phyloP scores from a whole-genome alignment of 352 stramenopile species.

The Phytopythium ostracodes region DNA sequence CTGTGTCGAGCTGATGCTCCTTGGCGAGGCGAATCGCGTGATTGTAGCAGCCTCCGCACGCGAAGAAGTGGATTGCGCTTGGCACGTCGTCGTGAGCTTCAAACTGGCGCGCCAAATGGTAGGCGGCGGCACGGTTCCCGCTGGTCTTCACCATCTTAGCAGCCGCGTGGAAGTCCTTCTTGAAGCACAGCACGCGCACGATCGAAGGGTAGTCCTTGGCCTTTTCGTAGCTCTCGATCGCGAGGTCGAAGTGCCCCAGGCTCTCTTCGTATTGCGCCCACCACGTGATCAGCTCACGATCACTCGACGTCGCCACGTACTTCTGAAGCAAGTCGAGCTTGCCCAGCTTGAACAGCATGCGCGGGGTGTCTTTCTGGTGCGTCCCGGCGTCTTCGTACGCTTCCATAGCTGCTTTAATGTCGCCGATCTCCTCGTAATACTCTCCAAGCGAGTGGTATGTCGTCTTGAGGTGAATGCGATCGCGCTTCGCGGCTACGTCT shows the following conservation, averaged over 20 bases:
- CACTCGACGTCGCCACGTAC: slow-evolving; percentile 86
- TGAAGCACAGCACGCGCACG: slow-evolving; percentile 90
- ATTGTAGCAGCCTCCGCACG: slow-evolving; percentile 86
- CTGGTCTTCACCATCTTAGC: slow-evolving; percentile 83
- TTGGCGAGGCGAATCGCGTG: slow-evolving; percentile 93
- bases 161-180: slow-evolving; percentile 84
- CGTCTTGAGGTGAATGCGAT: slow-evolving; percentile 91
- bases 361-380: slow-evolving; percentile 88
- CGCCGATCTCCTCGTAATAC: slow-evolving; percentile 87
- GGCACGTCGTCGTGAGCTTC: slow-evolving; percentile 75
- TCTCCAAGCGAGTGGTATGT: slow-evolving; percentile 88
- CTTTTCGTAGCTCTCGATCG: slow-evolving; percentile 86
- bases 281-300: slow-evolving; percentile 89
- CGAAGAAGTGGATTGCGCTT: slow-evolving; percentile 92
- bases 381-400: slow-evolving; percentile 91
- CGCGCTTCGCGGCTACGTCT: slow-evolving; percentile 80
- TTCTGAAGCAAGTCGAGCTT: slow-evolving; percentile 89
- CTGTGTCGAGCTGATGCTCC: slow-evolving; percentile 83
- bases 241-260: slow-evolving; percentile 82
- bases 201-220: slow-evolving; percentile 88
- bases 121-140: slow-evolving; percentile 68
- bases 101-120: slow-evolving; percentile 87
- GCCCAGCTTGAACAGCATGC: slow-evolving; percentile 90
- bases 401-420: slow-evolving; percentile 88
- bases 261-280: slow-evolving; percentile 93